Evolutionary conservation across 352 stramenopile genomes (phyloP), one percentile per base, ranked within the genome.

Genomic region (Thalassiosira mediterranea): DNA sequence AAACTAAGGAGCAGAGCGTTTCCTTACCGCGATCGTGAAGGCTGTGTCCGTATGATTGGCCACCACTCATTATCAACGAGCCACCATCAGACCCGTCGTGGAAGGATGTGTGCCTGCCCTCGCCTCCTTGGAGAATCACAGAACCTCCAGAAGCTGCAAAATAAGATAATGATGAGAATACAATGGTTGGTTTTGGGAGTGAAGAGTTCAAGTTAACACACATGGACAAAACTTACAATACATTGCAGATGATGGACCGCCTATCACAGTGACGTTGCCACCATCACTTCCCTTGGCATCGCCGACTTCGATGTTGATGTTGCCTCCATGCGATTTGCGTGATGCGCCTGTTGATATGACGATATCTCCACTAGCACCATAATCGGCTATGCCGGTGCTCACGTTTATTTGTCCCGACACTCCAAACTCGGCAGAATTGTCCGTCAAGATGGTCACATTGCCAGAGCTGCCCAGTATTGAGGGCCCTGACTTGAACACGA

Each of bases 291-390:
- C 38, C 17, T 64, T 23, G 15, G 60, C 44, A 32, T 67, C 23
- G 34, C 74, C 74, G 54, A 72, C 58, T 38, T 52, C 34, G 17
- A 83, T 19, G 21, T 56, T 21, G 28, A 83, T 72, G 21, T 73
- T 66, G 0, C 74, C 74, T 31, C 34, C 61, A 48, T 58, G 57
- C 23, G 29, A 31, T 49, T 71, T 26, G 25, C 25, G 49, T 17
- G 58, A 54, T n/a, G 1, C 19, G 1, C 80, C 80, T 29, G 75
- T 77, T 4, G 49, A 60, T 0, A 88, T 28, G 7, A 28, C 40
- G 67, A 94, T 80, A 7, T 47, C 54, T 0, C 89, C 89, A 40
- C 76, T 84, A 42, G 58, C 68, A 23, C 85, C 70, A 17, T 26
- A 46, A 17, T 34, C 68, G 23, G 76, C 49, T 10, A 37, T 34